Base-by-base conservation (phyloP, 805 yeast genomes). In the Yarrowia sp. region DNA sequence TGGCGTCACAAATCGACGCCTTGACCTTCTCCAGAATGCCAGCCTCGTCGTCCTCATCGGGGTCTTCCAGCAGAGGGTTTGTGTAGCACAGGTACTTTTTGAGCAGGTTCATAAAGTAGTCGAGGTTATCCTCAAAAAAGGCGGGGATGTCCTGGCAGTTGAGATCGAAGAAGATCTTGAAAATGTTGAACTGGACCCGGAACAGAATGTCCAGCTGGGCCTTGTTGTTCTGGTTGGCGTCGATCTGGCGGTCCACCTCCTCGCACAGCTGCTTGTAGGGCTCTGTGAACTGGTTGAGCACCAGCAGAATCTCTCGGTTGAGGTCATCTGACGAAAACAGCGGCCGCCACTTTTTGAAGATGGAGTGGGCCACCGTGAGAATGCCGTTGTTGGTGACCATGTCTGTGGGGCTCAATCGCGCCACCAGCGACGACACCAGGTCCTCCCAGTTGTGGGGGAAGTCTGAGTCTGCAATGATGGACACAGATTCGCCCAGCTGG, bases 71-170 rank as follows among this genome's bases (percentile, higher is more conserved):
- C 64, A 87, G 71, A 0, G 84, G 80, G 69, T 87, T 87, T 15
- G 81, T 75, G 75, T 87, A 91, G 49, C 83, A 79, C 69, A 95
- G 82, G 77, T 93, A 94, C 78, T 90, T 90, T 77, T 92, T 96
- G 73, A 93, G 82, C 38, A 93, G 85, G 5, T 82, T 82, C 95
- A 96, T 91, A 67, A 96, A 92, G 16, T 79, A 81, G 49, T 83
- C 80, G 78, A 95, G 80, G 77, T 95, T 85, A 79, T 95, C 98
- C 79, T 96, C 99, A 77, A 95, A 95, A 76, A 94, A 95, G 79
- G 93, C 99, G 0, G 99, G 99, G 67, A 95, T 89, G 79, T 95
- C 99, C 80, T 96, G 99, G 79, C 98, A 94, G 78, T 95, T 95
- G 75, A 95, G 86, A 77, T 95, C 99, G 76, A 87, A 92, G 79